phyloP scores from a whole-genome alignment of 192 early-diverging fungal genomes.

The Coemansia nantahalensis region DNA sequence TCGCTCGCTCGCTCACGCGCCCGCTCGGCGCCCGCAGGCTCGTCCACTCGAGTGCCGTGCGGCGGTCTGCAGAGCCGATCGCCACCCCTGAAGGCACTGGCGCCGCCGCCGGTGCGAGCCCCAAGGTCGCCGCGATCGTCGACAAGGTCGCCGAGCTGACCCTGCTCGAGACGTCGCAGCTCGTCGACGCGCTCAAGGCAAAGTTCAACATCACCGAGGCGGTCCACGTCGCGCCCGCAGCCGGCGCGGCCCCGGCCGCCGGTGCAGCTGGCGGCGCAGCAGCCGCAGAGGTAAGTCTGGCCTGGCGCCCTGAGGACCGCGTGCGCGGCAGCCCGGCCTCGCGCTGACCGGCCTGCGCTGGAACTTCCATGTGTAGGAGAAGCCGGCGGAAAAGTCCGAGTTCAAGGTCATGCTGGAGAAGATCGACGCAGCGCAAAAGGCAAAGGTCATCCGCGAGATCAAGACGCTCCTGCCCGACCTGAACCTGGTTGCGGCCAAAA shows the following conservation, averaged over 20 bases:
- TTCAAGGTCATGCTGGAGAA: conserved; percentile 96
- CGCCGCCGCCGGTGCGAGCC: conserved; percentile 41
- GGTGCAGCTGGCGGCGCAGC: conserved; percentile 66
- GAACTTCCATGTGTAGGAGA: conserved; percentile 58
- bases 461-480: conserved; percentile 90
- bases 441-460: conserved; percentile 98
- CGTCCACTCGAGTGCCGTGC: conserved; percentile 38
- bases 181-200: conserved; percentile 83
- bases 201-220: conserved; percentile 90
- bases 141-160: conserved; percentile 89
- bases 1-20: conserved; percentile 39
- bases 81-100: conserved; percentile 61
- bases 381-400: conserved; percentile 87
- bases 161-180: conserved; percentile 87
- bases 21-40: conserved; percentile 37
- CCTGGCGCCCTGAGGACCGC: neutral
- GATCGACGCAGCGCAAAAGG: conserved; percentile 91
- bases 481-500: conserved; percentile 98
- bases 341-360: neutral
- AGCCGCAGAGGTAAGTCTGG: conserved; percentile 55
- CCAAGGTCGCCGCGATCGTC: conserved; percentile 82
- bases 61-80: conserved; percentile 56
- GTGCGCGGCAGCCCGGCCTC: neutral
- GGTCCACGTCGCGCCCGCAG: conserved; percentile 73
- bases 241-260: conserved; percentile 59